These are phyloP conservation scores for Trichoderma sp. DNA, from an alignment of 2,329 filamentous ascomycete species.

Conservation along the genomic window DNA sequence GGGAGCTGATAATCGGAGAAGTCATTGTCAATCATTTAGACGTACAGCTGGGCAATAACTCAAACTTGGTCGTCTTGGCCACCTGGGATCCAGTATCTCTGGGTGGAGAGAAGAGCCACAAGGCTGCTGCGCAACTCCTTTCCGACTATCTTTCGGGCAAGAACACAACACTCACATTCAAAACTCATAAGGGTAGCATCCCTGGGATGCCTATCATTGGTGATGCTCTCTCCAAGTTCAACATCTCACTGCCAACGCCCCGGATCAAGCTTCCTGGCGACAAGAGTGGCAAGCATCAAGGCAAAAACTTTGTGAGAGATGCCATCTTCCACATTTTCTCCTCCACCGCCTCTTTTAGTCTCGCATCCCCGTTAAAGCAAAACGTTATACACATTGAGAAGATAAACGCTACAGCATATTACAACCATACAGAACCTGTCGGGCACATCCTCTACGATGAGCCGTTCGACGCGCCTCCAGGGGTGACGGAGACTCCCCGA, in stretches of 20 bases:
- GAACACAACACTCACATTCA: slow-evolving; percentile 78
- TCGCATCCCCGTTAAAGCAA: slow-evolving; percentile 74
- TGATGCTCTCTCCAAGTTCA: slow-evolving; percentile 69
- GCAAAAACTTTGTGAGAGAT: slow-evolving; percentile 74
- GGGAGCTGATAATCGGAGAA: slow-evolving; percentile 74
- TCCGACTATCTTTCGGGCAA: slow-evolving; percentile 86
- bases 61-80: slow-evolving; percentile 65
- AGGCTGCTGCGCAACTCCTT: slow-evolving; percentile 70
- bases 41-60: slow-evolving; percentile 70
- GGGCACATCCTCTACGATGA: slow-evolving; percentile 75
- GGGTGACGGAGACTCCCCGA: slow-evolving; percentile 69
- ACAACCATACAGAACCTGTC: slow-evolving; percentile 76
- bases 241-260: slow-evolving; percentile 72
- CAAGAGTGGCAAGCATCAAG: slow-evolving; percentile 39
- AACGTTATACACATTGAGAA: slow-evolving; percentile 75
- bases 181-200: slow-evolving; percentile 70
- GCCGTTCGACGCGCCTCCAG: slow-evolving; percentile 76
- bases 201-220: slow-evolving; percentile 73
- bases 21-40: slow-evolving; percentile 65
- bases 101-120: slow-evolving; percentile 61
- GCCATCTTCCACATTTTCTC: slow-evolving; percentile 85
- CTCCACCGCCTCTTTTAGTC: slow-evolving; percentile 80
- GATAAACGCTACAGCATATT: slow-evolving; percentile 82
- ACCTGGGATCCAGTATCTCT: slow-evolving; percentile 70
- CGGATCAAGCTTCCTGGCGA: slow-evolving; percentile 59